These are phyloP conservation scores for Lichenothelia convexa DNA, from an alignment of 495 filamentous ascomycete genomes.

Conservation along the genomic window DNA sequence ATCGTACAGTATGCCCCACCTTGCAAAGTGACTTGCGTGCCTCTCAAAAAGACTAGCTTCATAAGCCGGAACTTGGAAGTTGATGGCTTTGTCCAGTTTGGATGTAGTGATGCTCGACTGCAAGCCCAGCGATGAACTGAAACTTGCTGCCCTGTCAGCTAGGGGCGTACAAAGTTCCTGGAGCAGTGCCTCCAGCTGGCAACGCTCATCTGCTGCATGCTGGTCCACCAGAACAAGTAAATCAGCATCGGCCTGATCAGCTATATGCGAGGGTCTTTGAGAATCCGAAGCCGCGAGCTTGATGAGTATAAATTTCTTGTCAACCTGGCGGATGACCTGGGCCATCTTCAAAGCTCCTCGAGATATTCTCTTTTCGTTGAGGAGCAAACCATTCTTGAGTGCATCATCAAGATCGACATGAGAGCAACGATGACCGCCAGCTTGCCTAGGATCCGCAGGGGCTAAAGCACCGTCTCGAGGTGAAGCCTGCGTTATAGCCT, in stretches of 20 bases:
- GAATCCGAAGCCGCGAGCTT: conserved; percentile 27
- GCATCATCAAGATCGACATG: conserved; percentile 13
- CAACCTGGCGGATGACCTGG: conserved; percentile 62
- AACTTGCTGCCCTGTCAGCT: background rate
- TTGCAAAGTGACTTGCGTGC: conserved; percentile 36
- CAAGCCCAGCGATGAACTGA: conserved; percentile 10
- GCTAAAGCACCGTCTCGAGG: background rate
- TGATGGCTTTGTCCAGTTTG: conserved; percentile 32
- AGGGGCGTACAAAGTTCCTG: conserved; percentile 26
- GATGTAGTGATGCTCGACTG: conserved; percentile 11
- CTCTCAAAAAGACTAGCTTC: conserved; percentile 39
- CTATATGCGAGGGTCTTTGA: background rate
- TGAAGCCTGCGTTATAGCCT: too few relatives aligned
- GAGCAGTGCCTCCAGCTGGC: conserved; percentile 56
- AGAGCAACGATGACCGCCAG: conserved; percentile 9
- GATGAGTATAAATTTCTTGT: conserved; percentile 72
- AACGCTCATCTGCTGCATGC: conserved; percentile 84
- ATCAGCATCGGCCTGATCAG: conserved; percentile 3
- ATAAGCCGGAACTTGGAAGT: conserved; percentile 38
- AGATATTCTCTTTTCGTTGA: conserved; percentile 38
- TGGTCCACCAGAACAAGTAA: conserved; percentile 73
- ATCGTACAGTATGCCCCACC: conserved; percentile 57
- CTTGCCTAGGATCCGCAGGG: background rate
- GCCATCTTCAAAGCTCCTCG: conserved; percentile 44
- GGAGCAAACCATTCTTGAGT: conserved; percentile 13